phyloP scores from a whole-genome alignment of 805 yeast species.

The Blastobotrys muscicola region DNA sequence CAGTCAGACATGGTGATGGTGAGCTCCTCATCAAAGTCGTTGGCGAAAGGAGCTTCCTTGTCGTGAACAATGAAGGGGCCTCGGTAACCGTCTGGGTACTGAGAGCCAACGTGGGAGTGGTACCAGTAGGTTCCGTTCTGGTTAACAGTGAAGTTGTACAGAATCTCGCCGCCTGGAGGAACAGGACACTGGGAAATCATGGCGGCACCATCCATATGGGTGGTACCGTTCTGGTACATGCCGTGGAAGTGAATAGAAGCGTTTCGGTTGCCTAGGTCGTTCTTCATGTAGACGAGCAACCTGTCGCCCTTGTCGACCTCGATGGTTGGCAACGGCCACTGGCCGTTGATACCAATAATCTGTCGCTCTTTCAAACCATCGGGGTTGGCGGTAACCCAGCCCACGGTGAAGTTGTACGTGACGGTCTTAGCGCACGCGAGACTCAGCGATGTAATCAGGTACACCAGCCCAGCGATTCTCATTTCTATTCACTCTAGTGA shows the following conservation, averaged over 20 bases:
- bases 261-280: slow-evolving; percentile 58
- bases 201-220: slow-evolving; percentile 86
- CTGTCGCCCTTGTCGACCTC: slow-evolving; percentile 73
- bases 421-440: slow-evolving; percentile 19
- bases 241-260: slow-evolving; percentile 94
- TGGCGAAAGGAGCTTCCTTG: slow-evolving; percentile 47
- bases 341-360: slow-evolving; percentile 56
- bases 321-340: slow-evolving; percentile 81
- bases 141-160: slow-evolving; percentile 82
- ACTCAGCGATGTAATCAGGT: slow-evolving; percentile 1
- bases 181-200: slow-evolving; percentile 86
- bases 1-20: slow-evolving; percentile 68
- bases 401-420: slow-evolving; percentile 31
- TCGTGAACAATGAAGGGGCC: slow-evolving; percentile 61
- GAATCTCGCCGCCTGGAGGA: slow-evolving; percentile 61
- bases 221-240: slow-evolving; percentile 66
- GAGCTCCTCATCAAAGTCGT: slow-evolving; percentile 71
- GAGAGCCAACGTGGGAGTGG: slow-evolving; percentile 86
- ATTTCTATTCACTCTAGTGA: no score
- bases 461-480: no score
- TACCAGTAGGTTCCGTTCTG: slow-evolving; percentile 95
- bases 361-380: slow-evolving; percentile 44
- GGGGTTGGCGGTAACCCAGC: slow-evolving; percentile 39
- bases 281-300: slow-evolving; percentile 60
- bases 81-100: slow-evolving; percentile 79